phyloP scores from a whole-genome alignment of 179 eudicot genomes.

The Heliamphora pulchella region DNA sequence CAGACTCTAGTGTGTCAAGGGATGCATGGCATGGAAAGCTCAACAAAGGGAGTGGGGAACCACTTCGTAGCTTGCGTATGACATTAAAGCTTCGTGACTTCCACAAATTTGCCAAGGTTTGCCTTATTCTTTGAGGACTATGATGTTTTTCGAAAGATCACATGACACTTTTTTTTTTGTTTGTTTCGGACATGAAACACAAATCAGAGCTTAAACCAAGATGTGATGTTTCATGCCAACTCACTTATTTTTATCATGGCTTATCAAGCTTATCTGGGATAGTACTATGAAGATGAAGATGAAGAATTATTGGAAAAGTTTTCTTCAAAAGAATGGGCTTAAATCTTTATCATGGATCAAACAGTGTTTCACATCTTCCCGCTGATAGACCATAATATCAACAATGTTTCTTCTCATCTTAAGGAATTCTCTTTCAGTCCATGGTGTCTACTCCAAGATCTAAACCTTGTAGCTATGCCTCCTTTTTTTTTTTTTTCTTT shows the following conservation, averaged over 20 bases:
- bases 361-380: neutral
- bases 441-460: neutral
- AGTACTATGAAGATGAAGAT: neutral
- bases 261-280: neutral
- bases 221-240: neutral
- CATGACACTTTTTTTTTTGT: neutral
- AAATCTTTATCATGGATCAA: too few species aligned
- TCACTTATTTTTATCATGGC: too few species aligned
- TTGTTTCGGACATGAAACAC: neutral
- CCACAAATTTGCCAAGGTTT: constrained; percentile 89
- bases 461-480: neutral
- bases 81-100: constrained; percentile 92
- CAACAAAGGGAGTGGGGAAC: constrained; percentile 61
- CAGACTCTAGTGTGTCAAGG: constrained; percentile 47
- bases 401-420: neutral
- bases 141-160: neutral
- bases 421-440: neutral
- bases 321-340: neutral
- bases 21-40: constrained; percentile 67
- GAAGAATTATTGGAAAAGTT: neutral
- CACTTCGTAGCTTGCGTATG: constrained; percentile 71
- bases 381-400: constrained; percentile 4
- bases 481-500: neutral
- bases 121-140: constrained; percentile 9
- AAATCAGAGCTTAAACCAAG: neutral